Base-by-base conservation (phyloP, 176 grass and related monocot genomes). In the Thalia dealbata region DNA sequence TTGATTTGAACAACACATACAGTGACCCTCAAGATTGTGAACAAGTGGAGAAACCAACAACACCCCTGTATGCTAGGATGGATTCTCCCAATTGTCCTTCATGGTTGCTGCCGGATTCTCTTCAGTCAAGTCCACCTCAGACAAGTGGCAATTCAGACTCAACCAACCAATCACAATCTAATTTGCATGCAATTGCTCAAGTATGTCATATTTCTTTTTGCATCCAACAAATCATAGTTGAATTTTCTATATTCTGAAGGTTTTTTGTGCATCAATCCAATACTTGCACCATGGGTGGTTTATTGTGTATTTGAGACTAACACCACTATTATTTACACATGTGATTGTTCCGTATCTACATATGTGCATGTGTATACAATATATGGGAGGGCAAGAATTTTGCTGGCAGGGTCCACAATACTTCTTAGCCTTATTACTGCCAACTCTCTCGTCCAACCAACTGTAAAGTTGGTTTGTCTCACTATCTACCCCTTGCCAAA, bases 1-100 rank as follows among this genome's bases (percentile, higher is more conserved):
- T 96, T 61, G 92, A 96, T 79, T 80, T 96, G 80, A 96, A 96
- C 77, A 61, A 84, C 80, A 48, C 80, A 58, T 85, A 79, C 51
- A 63, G 64, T 4, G 82, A 89, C 71, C 73, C 74, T 72, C 72
- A 71, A 73, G 78, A 77, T 15, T 56, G 62, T 85, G 83, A 71
- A 81, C 61, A 84, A 50, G 76, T 65, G 63, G 44, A 76, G 60
- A 43, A 70, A 24, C 50, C 59, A 52, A 30, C 19, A 51, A 44
- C 42, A 18, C 78, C 45, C 55, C 21, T 52, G 54, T 70, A 55
- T 32, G 69, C 5, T 14, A 28, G 23, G 35, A 75, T 18, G 26
- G 64, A 46, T 71, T 80, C 78, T 48, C 29, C 52, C 46, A 71
- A 60, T 27, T 14, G 35, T 32, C 77, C 54, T 7, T 62, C 77